Evolutionary conservation across 2,329 filamentous ascomycete genomes (phyloP).

Genomic region (Chalaropsis ovoidea): DNA sequence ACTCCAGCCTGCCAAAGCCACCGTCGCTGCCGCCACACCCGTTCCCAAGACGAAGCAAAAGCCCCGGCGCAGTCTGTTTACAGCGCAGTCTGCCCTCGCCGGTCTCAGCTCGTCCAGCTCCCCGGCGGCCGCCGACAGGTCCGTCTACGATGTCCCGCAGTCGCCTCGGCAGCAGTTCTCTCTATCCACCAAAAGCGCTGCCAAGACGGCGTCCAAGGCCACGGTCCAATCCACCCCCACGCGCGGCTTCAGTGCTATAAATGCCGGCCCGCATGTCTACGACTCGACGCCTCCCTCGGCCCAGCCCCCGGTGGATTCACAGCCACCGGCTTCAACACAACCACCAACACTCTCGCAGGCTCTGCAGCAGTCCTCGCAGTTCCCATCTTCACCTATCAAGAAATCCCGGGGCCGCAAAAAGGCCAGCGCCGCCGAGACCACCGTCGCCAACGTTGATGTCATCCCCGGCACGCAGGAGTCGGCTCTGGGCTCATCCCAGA

Average conservation of each 20-base stretch:
- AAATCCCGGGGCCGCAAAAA: background rate
- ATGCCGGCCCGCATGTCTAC: background rate
- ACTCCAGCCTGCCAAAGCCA: background rate
- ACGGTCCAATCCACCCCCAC: background rate
- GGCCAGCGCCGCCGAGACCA: background rate
- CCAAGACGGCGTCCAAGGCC: background rate
- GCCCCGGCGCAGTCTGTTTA: constrained; percentile 17
- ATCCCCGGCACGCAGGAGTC: constrained; percentile 10
- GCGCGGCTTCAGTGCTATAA: background rate
- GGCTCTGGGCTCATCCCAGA: background rate
- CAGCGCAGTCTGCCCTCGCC: background rate
- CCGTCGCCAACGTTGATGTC: background rate
- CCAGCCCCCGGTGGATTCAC: background rate
- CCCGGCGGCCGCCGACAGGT: background rate
- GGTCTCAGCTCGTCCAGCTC: background rate
- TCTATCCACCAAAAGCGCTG: background rate
- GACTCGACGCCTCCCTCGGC: constrained; percentile 15
- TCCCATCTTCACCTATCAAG: constrained; percentile 12
- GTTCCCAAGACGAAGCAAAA: constrained; percentile 15
- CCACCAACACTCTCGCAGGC: constrained; percentile 7
- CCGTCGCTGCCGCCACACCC: background rate
- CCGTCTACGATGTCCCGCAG: constrained; percentile 24
- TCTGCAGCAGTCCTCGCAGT: constrained; percentile 14
- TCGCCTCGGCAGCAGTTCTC: constrained; percentile 1
- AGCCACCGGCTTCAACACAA: background rate